Base-by-base conservation (phyloP, 2,329 filamentous ascomycete species). In the Rhytidhysteron rufulum region DNA sequence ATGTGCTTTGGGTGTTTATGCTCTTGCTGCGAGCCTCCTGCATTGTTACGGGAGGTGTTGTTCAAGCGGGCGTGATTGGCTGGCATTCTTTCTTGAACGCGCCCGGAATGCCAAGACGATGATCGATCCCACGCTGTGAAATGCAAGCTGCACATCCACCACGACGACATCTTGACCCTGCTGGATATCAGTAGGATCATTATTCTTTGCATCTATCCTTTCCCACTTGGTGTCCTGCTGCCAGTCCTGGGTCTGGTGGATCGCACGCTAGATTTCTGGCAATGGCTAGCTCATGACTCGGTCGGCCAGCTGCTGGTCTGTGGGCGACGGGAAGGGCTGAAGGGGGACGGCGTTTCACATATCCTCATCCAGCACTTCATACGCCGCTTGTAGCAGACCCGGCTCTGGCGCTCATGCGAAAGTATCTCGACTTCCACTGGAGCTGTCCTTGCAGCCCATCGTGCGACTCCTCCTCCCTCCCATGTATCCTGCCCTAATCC, bases 321-420 rank as follows among this genome's bases (percentile, higher is more conserved):
- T 27, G 24, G 24, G 24, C 24, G 24, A 27, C 35, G 35, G 35
- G 35, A 37, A 37, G 22, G 35, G 35, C 35, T 37, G 29, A 21
- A 32, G 17, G 19, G 11, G n/a, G 13, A 25, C 31, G 17, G 37
- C 29, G 31, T 39, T 39, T 39, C 37, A 39, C n/a, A 25, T 32
- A 20, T 25, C 30, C 29, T n/a, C 19, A 31, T 32, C 27, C 11
- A 32, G 27, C 31, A 40, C 39, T 52, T 63, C 58, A 60, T 48
- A 63, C 60, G 48, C 47, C 38, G 38, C 47, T 39, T 44, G 60
- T 61, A 49, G 48, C 58, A 48, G 45, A 48, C 15, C 5, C 27
- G 50, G 49, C 39, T 54, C 54, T 55, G 50, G 55, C 53, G 49
- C 44, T 57, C 57, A 65, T 63, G 61, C 61, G 50, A 37, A 49